These are phyloP conservation scores for Coemansia javaensis DNA, from an alignment of 192 early-diverging fungal genomes.

Conservation along the genomic window DNA sequence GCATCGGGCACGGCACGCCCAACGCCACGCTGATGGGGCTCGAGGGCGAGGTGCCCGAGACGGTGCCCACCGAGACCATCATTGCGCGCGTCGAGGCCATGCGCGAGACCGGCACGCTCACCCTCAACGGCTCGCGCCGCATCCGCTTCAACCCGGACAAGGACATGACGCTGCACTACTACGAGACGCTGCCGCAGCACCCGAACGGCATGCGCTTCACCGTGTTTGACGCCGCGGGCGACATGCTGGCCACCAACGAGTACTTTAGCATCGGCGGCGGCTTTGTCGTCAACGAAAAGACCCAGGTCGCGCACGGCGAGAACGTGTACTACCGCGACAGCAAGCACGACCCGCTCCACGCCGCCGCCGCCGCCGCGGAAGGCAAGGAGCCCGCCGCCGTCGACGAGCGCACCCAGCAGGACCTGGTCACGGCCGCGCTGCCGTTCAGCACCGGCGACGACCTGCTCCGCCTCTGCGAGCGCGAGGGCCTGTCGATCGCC, in stretches of 20 bases:
- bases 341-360: conserved; percentile 13
- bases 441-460: conserved; percentile 79
- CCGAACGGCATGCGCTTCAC: conserved; percentile 96
- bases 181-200: conserved; percentile 83
- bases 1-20: conserved; percentile 93
- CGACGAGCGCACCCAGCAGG: conserved; percentile 60
- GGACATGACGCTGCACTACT: conserved; percentile 85
- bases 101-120: conserved; percentile 63
- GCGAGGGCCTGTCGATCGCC: conserved; percentile 85
- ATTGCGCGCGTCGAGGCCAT: conserved; percentile 69
- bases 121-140: conserved; percentile 65
- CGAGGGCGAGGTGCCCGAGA: conserved; percentile 85
- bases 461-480: conserved; percentile 74
- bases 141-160: conserved; percentile 81
- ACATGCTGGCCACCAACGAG: conserved; percentile 89
- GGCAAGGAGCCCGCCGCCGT: conserved; percentile 5
- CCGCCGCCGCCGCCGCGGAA: not conserved
- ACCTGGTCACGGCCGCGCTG: conserved; percentile 70
- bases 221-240: conserved; percentile 72
- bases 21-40: conserved; percentile 86
- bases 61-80: conserved; percentile 78
- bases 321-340: conserved; percentile 59
- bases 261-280: conserved; percentile 96
- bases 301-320: conserved; percentile 70
- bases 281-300: conserved; percentile 90